Base-by-base conservation (phyloP, 176 grass and related monocot species). In the Themeda triandra region DNA sequence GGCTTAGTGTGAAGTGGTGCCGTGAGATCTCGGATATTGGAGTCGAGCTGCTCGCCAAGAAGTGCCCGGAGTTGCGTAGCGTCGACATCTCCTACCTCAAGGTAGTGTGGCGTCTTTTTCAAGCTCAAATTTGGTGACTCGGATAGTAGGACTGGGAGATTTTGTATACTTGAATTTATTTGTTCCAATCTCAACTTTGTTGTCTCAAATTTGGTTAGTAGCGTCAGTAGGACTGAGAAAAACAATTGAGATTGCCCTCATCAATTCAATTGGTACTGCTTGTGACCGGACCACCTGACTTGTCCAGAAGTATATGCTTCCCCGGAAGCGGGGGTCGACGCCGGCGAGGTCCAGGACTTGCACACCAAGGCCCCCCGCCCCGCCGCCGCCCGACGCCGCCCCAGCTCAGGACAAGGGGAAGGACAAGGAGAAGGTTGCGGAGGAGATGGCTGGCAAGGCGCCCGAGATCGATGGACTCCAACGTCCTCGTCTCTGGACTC, bases 11-110 rank as follows among this genome's bases (percentile, higher is more conserved):
- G n/a, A 95, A 92, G 49, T 99, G 96, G 96, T 99, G 96, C 70
- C 86, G 79, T 30, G 93, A 99, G 86, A 99, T 99, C 90, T 95
- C 93, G 0, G 96, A 99, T 67, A 95, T 99, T 4, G 91, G 96
- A 7, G 85, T 99, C 41, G 86, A 94, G 65, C 87, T 99, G 44
- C 96, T 99, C 51, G 81, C 82, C 10, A 99, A 99, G 66, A 99
- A 99, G 70, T 99, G 96, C 89, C 89, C 54, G 0, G 60, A 91
- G 1, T 78, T 99, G 8, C 89, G 76, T 18, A 79, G 69, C 67
- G 75, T 99, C 3, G 86, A 99, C 73, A 88, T 99, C 75, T 99
- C 96, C 3, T 99, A 99, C 66, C 89, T 99, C 15, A 94, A 96
- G 88, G 95, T 98, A 77, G n/a, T n/a, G n/a, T n/a, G n/a, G 13